Conservation (phyloP, 1,284 basidiomycete species). For the Ceratobasidium papillatum region DNA sequence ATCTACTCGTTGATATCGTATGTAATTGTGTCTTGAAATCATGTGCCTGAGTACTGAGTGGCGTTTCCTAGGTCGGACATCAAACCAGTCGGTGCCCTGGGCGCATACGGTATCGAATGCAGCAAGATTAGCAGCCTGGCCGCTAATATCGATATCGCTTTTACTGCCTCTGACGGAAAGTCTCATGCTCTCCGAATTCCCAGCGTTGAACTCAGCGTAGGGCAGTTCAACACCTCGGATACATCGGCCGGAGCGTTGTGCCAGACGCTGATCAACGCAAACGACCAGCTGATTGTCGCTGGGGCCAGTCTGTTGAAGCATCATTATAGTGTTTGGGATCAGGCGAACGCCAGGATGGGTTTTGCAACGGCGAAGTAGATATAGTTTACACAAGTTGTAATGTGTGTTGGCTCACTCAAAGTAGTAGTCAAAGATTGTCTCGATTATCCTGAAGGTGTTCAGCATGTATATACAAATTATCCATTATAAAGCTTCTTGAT, state of each 20-base stretch:
- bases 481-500: too few relatives aligned
- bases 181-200: slow-evolving; percentile 59
- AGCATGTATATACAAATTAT: too few relatives aligned
- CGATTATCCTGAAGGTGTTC: too few relatives aligned
- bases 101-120: slow-evolving; percentile 66
- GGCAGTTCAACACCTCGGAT: slow-evolving; percentile 54
- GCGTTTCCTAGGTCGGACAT: slow-evolving; percentile 63
- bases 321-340: slow-evolving; percentile 65
- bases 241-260: not conserved
- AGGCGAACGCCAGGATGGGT: slow-evolving; percentile 57
- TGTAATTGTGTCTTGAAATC: slow-evolving; percentile 50
- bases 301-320: slow-evolving; percentile 65
- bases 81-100: slow-evolving; percentile 59
- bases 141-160: slow-evolving; percentile 61
- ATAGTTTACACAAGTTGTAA: too few relatives aligned
- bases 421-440: too few relatives aligned
- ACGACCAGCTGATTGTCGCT: slow-evolving; percentile 59
- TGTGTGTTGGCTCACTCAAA: too few relatives aligned
- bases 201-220: slow-evolving; percentile 63
- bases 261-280: slow-evolving; percentile 59
- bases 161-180: slow-evolving; percentile 58
- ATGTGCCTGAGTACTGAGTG: slow-evolving; percentile 62
- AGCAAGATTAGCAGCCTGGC: slow-evolving; percentile 57
- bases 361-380: slow-evolving; percentile 53
- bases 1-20: not conserved